A percentile compares a stretch with the other conserved stretches of the same genome.
Conservation (phyloP, 2,329 filamentous ascomycete genomes). For the Rugonectria rugulosa region DNA sequence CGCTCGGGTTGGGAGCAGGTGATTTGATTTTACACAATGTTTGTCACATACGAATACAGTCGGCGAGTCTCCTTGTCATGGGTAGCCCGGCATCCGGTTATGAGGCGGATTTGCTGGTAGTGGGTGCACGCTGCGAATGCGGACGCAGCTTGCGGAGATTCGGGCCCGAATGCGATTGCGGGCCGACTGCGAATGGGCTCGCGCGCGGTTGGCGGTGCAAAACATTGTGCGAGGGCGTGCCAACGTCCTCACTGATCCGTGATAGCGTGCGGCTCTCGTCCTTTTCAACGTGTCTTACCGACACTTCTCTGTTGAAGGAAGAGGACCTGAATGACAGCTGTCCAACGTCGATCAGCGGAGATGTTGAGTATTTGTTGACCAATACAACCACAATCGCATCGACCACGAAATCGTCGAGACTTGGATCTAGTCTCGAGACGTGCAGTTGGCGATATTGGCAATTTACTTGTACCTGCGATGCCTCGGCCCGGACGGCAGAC, state of each 20-base stretch:
- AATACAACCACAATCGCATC: not conserved
- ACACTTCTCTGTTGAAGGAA: not conserved
- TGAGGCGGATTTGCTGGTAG: not conserved
- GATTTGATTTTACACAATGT: not conserved
- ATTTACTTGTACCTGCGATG: slow-evolving; percentile 1
- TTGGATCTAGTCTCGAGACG: not conserved
- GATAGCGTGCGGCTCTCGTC: too few relatives aligned
- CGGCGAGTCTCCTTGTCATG: not conserved
- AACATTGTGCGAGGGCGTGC: not conserved
- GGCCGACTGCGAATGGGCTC: slow-evolving; percentile 14
- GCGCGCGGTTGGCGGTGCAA: not conserved
- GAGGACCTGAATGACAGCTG: too few relatives aligned
- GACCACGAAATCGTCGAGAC: not conserved
- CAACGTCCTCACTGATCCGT: too few relatives aligned
- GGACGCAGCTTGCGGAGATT: slow-evolving; percentile 9
- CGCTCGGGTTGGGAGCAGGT: too few relatives aligned
- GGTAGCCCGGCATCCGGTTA: not conserved
- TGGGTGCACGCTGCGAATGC: not conserved
- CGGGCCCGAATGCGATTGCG: slow-evolving; percentile 11
- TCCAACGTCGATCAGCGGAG: slow-evolving; percentile 3
- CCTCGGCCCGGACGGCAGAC: slow-evolving; percentile 15
- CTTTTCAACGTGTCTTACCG: not conserved
- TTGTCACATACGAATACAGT: not conserved
- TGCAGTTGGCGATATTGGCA: not conserved
- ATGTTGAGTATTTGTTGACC: not conserved